phyloP scores from a whole-genome alignment of 176 grass and related monocot genomes.

The Aegilops speltoides region DNA sequence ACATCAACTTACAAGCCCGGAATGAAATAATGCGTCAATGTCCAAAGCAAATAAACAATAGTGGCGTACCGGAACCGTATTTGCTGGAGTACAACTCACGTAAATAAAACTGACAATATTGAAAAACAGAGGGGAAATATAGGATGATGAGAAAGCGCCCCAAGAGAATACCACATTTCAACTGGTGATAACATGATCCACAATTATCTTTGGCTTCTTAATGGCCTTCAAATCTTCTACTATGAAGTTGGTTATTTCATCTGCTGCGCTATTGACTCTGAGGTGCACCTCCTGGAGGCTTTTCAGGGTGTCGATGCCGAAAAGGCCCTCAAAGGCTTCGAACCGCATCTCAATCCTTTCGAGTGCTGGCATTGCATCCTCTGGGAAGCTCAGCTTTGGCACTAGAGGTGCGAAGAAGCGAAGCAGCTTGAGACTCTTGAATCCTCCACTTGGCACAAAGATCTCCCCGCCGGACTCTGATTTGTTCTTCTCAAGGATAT shows the following conservation, averaged over 20 bases:
- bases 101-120: not conserved
- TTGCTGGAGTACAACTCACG: too few species aligned
- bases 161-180: not conserved
- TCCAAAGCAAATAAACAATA: too few species aligned
- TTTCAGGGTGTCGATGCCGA: not conserved
- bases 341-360: not conserved
- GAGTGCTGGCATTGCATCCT: not conserved
- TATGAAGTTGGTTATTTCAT: not conserved
- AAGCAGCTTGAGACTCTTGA: not conserved
- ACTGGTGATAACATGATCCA: too few species aligned
- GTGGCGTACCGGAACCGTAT: too few species aligned
- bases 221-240: not conserved
- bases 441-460: not conserved
- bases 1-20: too few species aligned
- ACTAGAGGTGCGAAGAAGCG: not conserved
- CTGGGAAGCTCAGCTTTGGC: not conserved
- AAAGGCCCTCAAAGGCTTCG: not conserved
- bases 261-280: not conserved
- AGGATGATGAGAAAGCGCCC: not conserved
- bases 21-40: too few species aligned
- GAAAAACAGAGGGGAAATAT: not conserved
- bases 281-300: not conserved
- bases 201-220: too few species aligned
- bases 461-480: not conserved
- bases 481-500: not conserved